Percentiles rank a stretch among this genome's conserved stretches.
Conservation (phyloP, 169 alveolate genomes). For the Plasmodium gaboni region DNA sequence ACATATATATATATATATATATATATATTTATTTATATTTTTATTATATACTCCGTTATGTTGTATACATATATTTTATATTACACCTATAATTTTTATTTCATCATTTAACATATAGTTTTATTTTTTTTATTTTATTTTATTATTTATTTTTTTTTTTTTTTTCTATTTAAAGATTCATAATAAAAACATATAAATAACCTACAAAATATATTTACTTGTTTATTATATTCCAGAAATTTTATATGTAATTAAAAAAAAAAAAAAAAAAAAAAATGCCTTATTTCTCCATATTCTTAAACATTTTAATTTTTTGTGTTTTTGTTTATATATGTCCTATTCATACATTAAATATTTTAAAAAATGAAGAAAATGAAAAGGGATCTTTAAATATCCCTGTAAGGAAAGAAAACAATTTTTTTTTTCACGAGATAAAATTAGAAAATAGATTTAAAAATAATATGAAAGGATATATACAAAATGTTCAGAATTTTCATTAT, state of each 20-base stretch:
- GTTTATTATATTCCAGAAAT: background rate
- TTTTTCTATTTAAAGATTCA: background rate
- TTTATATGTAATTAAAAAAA: background rate
- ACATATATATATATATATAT: too few relatives aligned
- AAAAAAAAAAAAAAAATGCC: slow-evolving; percentile 1
- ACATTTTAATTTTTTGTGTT: slow-evolving; percentile 6
- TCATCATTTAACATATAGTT: background rate
- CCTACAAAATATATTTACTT: background rate
- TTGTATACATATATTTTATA: background rate
- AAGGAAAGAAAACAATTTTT: slow-evolving; percentile 4
- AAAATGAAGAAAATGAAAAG: slow-evolving; percentile 27
- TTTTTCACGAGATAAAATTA: slow-evolving; percentile 54
- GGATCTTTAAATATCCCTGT: slow-evolving; percentile 15
- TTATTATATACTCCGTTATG: background rate
- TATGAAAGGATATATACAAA: slow-evolving; percentile 53
- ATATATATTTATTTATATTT: background rate
- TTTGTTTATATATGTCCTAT: background rate
- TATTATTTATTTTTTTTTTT: background rate
- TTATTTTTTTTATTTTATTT: background rate
- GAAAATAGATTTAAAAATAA: slow-evolving; percentile 59
- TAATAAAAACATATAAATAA: background rate
- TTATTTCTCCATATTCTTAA: background rate
- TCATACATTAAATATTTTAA: slow-evolving; percentile 16
- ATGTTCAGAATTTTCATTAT: slow-evolving; percentile 26
- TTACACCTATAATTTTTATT: background rate